Base-by-base conservation (phyloP, 345 rosid species). In the Gossypium bickii region DNA sequence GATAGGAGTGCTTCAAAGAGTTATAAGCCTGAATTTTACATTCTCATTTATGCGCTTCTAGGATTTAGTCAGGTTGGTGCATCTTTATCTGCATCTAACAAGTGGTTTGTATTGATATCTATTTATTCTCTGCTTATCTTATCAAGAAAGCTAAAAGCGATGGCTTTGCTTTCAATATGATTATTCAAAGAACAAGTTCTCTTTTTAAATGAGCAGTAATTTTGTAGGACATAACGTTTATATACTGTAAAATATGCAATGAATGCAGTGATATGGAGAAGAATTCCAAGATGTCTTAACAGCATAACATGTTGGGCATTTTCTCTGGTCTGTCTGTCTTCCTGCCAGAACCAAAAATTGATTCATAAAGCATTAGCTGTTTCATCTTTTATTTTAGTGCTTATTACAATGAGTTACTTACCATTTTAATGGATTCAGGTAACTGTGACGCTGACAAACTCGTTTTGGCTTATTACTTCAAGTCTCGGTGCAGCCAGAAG, bases 401-500 rank as follows among this genome's bases (percentile, higher is more conserved):
- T 70, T 70, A n/a, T 52, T 52, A 70, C 2, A 10, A 27, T 12
- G 61, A 52, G 7, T 52, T 59, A 43, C 55, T 61, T 53, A 58
- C 44, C 49, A 48, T 58, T 69, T 78, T 74, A 72, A 55, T 77
- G 48, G 58, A 76, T 83, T 70, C 77, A 93, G 99, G 97, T 95
- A 78, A 77, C 76, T 51, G 90, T 93, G 82, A 89, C 92, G 2
- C 88, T 95, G 53, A 67, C 82, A 12, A 93, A 93, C 82, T 89
- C 98, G 2, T 95, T 85, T 78, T 93, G 97, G 98, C 80, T 95
- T 84, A 91, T 95, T 78, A 86, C 83, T 34, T 87, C 90, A 63
- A 93, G 99, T 83, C 87, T 95, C 61, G 83, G 78, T 80, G 98
- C 99, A 2, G 92, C 99, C 75, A 95, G 77, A 80, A 89, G 80